Conservation (phyloP, 345 rosid species). For the Carallia pectinifolia region DNA sequence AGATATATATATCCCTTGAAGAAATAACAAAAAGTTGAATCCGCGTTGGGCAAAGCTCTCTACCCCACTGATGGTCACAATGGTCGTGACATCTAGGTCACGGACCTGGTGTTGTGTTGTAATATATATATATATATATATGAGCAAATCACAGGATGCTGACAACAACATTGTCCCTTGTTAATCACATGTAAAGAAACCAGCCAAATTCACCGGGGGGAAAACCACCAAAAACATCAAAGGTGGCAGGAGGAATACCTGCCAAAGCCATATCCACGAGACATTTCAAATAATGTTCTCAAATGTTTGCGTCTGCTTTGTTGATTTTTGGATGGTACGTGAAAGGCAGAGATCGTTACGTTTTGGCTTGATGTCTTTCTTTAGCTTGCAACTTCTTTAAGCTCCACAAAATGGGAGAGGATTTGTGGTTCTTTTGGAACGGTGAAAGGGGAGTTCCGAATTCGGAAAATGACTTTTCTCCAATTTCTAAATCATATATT, state of each 20-base stretch:
- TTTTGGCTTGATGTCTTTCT: conserved; percentile 6
- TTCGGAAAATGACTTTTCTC: conserved; percentile 20
- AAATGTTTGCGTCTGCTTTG: conserved; percentile 14
- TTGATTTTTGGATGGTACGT: conserved; percentile 22
- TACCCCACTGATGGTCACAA: conserved; percentile 20
- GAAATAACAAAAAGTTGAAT: neutral
- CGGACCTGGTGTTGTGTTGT: conserved; percentile 22
- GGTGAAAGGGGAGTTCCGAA: neutral
- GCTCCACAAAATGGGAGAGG: conserved; percentile 7
- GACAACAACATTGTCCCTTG: conserved; percentile 1
- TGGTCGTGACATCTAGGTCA: conserved; percentile 24
- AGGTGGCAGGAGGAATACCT: neutral
- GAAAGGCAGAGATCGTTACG: conserved; percentile 21
- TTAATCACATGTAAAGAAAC: conserved; percentile 8
- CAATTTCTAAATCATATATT: conserved; percentile 8
- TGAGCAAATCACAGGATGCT: conserved; percentile 8
- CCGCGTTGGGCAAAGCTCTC: neutral
- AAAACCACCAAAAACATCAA: neutral
- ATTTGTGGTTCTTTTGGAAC: neutral
- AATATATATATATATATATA: neutral
- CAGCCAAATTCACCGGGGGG: conserved; percentile 4
- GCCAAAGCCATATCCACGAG: neutral
- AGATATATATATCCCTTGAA: too few relatives aligned
- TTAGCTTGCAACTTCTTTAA: neutral
- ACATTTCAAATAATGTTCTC: conserved; percentile 11